Evolutionary conservation across 352 stramenopile species (phyloP), one percentile per base, ranked within the genome.

Genomic region (Elongisporangium prolatum): DNA sequence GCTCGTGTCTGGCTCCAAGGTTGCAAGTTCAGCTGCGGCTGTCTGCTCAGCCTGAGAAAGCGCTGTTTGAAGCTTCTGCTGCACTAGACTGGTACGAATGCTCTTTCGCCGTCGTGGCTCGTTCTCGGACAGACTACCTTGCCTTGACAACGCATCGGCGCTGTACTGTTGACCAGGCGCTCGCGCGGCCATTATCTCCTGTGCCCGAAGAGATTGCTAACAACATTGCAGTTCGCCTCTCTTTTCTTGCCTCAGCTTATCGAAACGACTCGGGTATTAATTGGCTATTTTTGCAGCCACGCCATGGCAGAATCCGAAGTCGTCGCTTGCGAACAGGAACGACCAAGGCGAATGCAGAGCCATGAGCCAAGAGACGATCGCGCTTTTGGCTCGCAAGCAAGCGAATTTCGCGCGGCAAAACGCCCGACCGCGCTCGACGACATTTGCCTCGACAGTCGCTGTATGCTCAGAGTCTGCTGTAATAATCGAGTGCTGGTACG

Each of bases 61-160:
- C n/a, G 82, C 82, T 0, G 61, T 64, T 17, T 88, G 77, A 3
- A 92, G 72, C 57, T 89, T 88, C 37, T 85, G 76, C 37, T 88
- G 78, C 24, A 89, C 58, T 20, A 85, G 61, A 48, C 82, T 91
- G n/a, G 67, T 53, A 4, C 53, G 20, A 9, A 47, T 60, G 24
- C 54, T 74, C 21, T 56, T 53, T 16, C 54, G 57, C 7, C 61
- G 55, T 8, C 25, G 49, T 13, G 52, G 38, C 6, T 25, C 49
- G 14, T 28, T 44, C 20, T 17, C 16, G 7, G 21, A 57, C 44
- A 38, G 21, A 17, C 22, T 40, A 53, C 52, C 34, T 40, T 8
- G 25, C 4, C 28, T 8, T 40, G 1, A 9, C 8, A 40, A 9
- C 28, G 28, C 28, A 9, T 40, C 28, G 5, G 28, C 28, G 9